Evolutionary conservation across 768 basidiomycete species (phyloP), one percentile per base, ranked within the genome.

Genomic region (Tylopilus cervinicoccineus): DNA sequence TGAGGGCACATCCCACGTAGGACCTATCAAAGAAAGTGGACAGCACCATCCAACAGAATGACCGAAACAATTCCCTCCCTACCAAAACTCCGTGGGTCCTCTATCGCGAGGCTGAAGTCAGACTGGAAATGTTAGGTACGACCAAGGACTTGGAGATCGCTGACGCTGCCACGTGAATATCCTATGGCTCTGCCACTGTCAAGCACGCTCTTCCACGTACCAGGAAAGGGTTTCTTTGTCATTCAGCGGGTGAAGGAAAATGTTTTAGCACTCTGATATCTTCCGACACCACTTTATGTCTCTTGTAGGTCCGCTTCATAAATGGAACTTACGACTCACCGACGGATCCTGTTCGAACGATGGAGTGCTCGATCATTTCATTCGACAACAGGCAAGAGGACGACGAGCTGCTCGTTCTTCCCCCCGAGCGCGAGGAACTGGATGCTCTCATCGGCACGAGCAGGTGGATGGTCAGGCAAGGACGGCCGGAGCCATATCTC

Each of bases 41-140:
- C 86, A 88, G 55, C 55, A 63, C 12, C 74, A 83, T 20, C 83
- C 85, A 1, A 82, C 81, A 6, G 76, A 86, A 49, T 88, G 86
- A 86, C 76, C 83, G 1, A 80, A 81, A 59, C 68, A 71, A 16
- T 74, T 72, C 37, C 71, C 78, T 5, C 62, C 78, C 0, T n/a
- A n/a, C 64, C 74, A n/a, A 77, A 76, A 48, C 63, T 84, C 24
- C 55, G 63, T 22, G 51, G 61, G 38, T 61, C 67, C 14, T 62
- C 71, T 38, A 55, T 83, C 34, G 46, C 60, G 3, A 70, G 75
- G 1, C 76, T 76, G 0, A 77, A 75, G 43, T 57, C 62, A 3
- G 59, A 76, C 26, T 88, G 84, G 86, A 63, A 63, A 40, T 88
- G 32, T 57, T 86, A 28, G 80, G 77, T 3, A 68, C 61, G 14